Percentiles rank a stretch among this genome's conserved stretches.
Evolutionary conservation across 2,329 filamentous ascomycete species (phyloP).

Genomic region (Neofusicoccum laricinum): DNA sequence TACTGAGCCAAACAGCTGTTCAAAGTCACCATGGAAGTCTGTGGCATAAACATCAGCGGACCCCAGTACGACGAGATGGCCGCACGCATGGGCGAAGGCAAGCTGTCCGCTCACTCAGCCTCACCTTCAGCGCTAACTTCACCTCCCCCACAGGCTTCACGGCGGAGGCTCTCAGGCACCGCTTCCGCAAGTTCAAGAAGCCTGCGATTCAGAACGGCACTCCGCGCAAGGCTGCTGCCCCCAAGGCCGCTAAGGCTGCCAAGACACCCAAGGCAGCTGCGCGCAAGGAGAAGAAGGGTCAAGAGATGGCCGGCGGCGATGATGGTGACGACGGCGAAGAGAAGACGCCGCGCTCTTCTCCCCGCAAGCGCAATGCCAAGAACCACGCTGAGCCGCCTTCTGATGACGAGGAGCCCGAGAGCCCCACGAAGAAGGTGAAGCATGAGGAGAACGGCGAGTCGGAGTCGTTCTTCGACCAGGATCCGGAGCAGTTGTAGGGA

Average conservation of each 20-base stretch:
- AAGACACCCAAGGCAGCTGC: no score
- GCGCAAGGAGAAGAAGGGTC: no score
- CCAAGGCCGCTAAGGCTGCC: not conserved
- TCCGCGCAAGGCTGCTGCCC: not conserved
- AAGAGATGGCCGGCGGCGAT: no score
- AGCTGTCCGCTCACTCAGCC: no score
- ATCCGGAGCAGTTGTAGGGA: not conserved
- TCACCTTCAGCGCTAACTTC: not conserved
- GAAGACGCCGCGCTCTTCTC: not conserved
- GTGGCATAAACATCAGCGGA: not conserved
- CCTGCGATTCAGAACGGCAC: not conserved
- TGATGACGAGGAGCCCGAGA: not conserved
- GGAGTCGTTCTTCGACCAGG: not conserved
- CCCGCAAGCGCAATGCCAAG: not conserved
- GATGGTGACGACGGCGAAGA: not conserved
- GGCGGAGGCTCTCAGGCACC: not conserved
- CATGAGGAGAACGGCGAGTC: not conserved
- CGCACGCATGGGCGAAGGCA: not conserved
- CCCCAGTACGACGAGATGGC: not conserved
- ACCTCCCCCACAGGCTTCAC: not conserved
- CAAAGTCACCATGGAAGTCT: not conserved
- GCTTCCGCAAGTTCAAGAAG: not conserved
- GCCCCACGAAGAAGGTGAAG: not conserved
- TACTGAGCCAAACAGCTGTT: not conserved
- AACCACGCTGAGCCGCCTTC: not conserved